Base-by-base conservation (phyloP, 1,139 yeast genomes). In the Zhuliangozyma parablackwelliae region DNA sequence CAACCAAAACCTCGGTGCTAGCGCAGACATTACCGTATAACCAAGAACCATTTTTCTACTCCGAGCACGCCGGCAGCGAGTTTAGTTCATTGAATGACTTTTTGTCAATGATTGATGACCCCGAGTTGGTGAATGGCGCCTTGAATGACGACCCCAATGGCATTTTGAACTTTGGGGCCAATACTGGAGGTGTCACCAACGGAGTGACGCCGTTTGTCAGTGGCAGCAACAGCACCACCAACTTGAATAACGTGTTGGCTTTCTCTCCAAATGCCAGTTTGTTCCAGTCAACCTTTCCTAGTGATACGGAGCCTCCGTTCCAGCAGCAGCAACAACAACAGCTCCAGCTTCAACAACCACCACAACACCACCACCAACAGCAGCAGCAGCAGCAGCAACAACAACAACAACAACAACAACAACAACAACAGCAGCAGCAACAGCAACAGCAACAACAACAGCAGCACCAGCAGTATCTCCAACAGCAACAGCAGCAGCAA, bases 1-100 rank as follows among this genome's bases (percentile, higher is more conserved):
- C 43, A 6, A 31, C 51, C 21, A 51, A 45, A 24, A 63, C 56
- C 40, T 59, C 70, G 6, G 69, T 66, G 2, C 54, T 70, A 35
- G 56, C 72, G 2, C 73, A 69, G 43, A 65, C 80, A 1, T 51
- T 70, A 36, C 69, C 71, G 2, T 69, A 72, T 39, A 78, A 77
- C 48, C 86, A 80, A 43, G 84, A 80, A 46, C 89, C 95, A 0
- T 77, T 84, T 39, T 88, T 88, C 61, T 85, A 80, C 47, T 84
- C 95, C 1, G 96, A 89, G 53, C 95, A 88, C 57, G 96, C 95
- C 0, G 96, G 95, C 3, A 82, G 94, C 32, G 97, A 90, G 61
- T 89, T 90, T 55, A 82, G 90, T 44, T 88, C 96, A 1, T 69
- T 90, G 47, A 89, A 88, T 47, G 97, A 89, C 54, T 90, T 90